Evolutionary conservation across 192 early-diverging fungal species (phyloP), one percentile per base, ranked within the genome.

Genomic region (Podochytrium sp.): DNA sequence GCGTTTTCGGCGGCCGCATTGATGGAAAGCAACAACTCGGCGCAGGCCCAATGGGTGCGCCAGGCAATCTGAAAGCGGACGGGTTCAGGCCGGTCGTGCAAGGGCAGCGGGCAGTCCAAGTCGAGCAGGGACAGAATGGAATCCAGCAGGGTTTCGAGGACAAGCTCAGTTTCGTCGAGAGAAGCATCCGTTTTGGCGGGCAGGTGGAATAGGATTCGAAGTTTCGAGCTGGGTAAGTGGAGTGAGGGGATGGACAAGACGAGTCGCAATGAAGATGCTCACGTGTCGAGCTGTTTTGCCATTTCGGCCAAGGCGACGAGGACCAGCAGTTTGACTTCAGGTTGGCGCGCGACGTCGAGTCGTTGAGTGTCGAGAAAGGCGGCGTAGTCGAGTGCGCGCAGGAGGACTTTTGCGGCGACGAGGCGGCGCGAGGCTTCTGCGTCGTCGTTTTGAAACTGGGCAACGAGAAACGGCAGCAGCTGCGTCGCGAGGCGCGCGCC

Each of bases 51-150:
- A 55, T 56, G 66, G 20, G 66, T 29, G 2, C 47, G 47, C 66
- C 66, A 69, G 12, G 66, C 47, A 51, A 69, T 69, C 35, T 55
- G 66, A 69, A 69, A 69, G 16, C 52, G 23, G 34, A 69, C 66
- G 47, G 27, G 1, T 23, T 69, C 66, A 30, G 64, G 43, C 20
- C 64, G 38, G n/a, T 34, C 7, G 23, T 69, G 63, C 41, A 41
- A 65, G 27, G 40, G 42, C 14, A 55, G n/a, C 30, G 51, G 20
- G 20, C 7, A 20, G n/a, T 69, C 33, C 6, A 41, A 3, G 34
- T 69, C 50, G 30, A 69, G 18, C 38, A 69, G 30, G 5, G 66
- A 51, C 20, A 69, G 47, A 32, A 69, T 25, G 16, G 27, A 55
- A 2, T 69, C 66, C 10, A 33, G 18, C 6, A 69, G 14, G n/a